Evolutionary conservation across 2,329 filamentous ascomycete species (phyloP).

Genomic region (Neoascochyta sp.): DNA sequence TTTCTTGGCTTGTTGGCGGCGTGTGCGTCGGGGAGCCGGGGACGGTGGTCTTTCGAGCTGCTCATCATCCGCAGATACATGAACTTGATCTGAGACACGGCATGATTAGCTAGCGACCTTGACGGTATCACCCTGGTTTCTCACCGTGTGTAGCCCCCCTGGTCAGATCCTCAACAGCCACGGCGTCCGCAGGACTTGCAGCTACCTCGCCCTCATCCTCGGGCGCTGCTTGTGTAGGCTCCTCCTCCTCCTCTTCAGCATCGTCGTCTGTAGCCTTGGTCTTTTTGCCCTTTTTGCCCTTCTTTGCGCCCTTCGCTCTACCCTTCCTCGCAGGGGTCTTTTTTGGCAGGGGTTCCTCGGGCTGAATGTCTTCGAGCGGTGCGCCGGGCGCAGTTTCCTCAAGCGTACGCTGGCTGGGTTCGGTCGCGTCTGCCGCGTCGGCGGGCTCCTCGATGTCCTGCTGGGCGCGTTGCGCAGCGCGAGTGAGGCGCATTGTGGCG

Average conservation of each 20-base stretch:
- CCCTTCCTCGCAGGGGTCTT: conserved; percentile 33
- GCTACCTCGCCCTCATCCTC: conserved; percentile 22
- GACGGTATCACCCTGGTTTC: conserved; percentile 7
- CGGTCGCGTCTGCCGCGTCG: conserved; percentile 26
- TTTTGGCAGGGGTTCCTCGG: conserved; percentile 14
- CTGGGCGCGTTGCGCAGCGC: conserved; percentile 43
- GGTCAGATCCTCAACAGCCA: conserved; percentile 17
- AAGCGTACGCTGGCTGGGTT: conserved; percentile 41
- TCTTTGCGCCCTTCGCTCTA: conserved; percentile 32
- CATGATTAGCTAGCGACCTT: conserved; percentile 15
- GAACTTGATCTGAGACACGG: conserved; percentile 17
- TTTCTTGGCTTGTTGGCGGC: conserved; percentile 34
- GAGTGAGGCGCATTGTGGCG: conserved; percentile 42
- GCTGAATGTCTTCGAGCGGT: too few species aligned
- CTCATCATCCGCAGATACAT: conserved; percentile 18
- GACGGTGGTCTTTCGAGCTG: conserved; percentile 22
- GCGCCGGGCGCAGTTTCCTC: conserved; percentile 30
- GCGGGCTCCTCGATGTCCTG: conserved; percentile 37
- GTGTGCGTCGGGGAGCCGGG: conserved; percentile 31
- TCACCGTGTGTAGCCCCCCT: conserved; percentile 16
- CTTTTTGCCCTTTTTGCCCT: conserved; percentile 28
- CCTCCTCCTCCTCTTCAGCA: conserved; percentile 22
- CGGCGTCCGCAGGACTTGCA: conserved; percentile 17
- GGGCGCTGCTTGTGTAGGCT: conserved; percentile 13
- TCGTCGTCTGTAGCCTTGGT: too few species aligned